Evolutionary conservation across 1,284 basidiomycete species (phyloP).

Genomic region (Cryptococcus sp.): DNA sequence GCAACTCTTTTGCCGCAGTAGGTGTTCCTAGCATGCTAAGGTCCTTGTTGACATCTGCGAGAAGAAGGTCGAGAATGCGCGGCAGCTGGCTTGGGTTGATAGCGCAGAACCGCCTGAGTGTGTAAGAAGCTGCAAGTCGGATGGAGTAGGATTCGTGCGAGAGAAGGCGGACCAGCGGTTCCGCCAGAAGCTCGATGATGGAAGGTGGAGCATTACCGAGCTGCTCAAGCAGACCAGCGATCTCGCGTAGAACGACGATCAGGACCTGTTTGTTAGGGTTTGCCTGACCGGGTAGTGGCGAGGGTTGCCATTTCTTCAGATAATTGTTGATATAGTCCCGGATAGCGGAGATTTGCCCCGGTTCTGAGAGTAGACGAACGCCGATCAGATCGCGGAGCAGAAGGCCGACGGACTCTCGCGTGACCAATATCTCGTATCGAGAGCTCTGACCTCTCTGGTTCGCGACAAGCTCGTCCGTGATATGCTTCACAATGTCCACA

Average conservation of each 20-base stretch:
- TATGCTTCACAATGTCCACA: slow-evolving; percentile 71
- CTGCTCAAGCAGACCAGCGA: slow-evolving; percentile 80
- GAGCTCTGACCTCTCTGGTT: slow-evolving; percentile 59
- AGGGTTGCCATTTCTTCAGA: slow-evolving; percentile 81
- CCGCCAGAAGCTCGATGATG: slow-evolving; percentile 84
- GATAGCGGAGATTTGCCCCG: slow-evolving; percentile 88
- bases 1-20: slow-evolving; percentile 71
- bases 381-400: slow-evolving; percentile 84
- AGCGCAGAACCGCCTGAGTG: slow-evolving; percentile 84
- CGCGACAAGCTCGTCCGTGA: slow-evolving; percentile 74
- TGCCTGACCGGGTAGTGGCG: slow-evolving; percentile 80
- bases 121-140: slow-evolving; percentile 82
- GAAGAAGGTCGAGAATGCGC: slow-evolving; percentile 76
- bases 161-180: slow-evolving; percentile 81
- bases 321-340: slow-evolving; percentile 79
- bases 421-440: slow-evolving; percentile 73
- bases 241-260: slow-evolving; percentile 76
- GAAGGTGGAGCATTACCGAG: slow-evolving; percentile 88
- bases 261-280: slow-evolving; percentile 73
- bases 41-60: slow-evolving; percentile 73
- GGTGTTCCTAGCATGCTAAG: slow-evolving; percentile 61
- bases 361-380: slow-evolving; percentile 83
- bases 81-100: slow-evolving; percentile 83
- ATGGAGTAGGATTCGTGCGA: slow-evolving; percentile 85
- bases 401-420: slow-evolving; percentile 72